These are phyloP conservation scores for Boletus bicolor DNA, from an alignment of 768 basidiomycete genomes.

Conservation along the genomic window DNA sequence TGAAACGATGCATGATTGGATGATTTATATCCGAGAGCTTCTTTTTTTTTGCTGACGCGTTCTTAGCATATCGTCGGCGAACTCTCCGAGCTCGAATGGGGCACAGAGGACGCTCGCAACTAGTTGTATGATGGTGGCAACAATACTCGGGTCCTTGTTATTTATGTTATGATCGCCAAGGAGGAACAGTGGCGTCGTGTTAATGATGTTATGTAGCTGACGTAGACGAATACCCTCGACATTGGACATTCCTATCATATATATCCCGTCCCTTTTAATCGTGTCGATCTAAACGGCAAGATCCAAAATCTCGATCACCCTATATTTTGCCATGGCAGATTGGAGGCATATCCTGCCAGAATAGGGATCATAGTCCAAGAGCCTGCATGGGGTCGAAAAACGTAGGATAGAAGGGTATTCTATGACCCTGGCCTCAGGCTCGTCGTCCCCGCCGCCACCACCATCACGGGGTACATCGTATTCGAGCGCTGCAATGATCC, in stretches of 20 bases:
- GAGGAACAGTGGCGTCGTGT: neutral
- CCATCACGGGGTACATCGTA: conserved; percentile 8
- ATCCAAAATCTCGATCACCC: conserved; percentile 15
- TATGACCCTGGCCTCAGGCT: neutral
- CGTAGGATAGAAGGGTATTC: conserved; percentile 7
- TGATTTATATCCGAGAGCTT: neutral
- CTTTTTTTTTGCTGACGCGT: neutral
- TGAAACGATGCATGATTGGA: neutral
- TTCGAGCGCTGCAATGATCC: conserved; percentile 7
- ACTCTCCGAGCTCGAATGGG: neutral
- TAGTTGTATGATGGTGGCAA: neutral
- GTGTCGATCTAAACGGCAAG: conserved; percentile 5
- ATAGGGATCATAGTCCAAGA: conserved; percentile 24
- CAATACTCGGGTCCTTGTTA: neutral
- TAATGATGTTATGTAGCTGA: neutral
- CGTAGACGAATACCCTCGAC: neutral
- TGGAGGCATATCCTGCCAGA: conserved; percentile 16
- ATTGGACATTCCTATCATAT: no score
- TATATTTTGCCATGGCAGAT: neutral
- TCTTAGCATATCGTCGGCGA: neutral
- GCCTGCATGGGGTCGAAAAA: neutral
- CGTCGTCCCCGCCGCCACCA: no score
- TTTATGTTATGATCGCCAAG: neutral
- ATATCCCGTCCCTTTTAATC: no score
- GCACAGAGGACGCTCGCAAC: neutral